These are phyloP conservation scores for Gossypium australe DNA, from an alignment of 345 rosid species.

Conservation along the genomic window DNA sequence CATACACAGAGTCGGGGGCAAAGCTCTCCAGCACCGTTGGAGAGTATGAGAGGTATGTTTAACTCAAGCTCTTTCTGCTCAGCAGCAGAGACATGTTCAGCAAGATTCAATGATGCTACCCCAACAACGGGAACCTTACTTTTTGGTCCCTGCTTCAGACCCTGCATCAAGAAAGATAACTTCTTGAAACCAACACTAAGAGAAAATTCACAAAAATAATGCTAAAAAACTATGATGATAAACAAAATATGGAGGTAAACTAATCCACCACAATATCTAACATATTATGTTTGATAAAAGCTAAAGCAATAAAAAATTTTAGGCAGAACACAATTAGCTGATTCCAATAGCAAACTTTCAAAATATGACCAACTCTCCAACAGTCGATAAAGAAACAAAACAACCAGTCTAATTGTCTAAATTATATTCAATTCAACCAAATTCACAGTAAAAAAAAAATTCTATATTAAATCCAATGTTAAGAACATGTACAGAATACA, in stretches of 20 bases:
- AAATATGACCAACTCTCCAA: not conserved
- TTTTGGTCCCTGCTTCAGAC: conserved; percentile 48
- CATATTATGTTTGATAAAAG: not conserved
- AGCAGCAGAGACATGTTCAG: conserved; percentile 51
- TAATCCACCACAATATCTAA: not conserved
- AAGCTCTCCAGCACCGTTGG: conserved; percentile 34
- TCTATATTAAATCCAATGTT: not conserved
- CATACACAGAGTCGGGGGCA: conserved; percentile 60
- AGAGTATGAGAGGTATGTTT: conserved; percentile 41
- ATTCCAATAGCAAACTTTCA: not conserved
- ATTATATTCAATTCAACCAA: not conserved
- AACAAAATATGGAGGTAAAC: not conserved
- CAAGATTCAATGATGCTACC: conserved; percentile 51
- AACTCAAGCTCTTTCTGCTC: conserved; percentile 51
- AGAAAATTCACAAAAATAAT: not conserved
- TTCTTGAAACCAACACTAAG: not conserved
- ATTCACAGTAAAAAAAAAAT: conserved; percentile 1
- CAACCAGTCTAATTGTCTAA: not conserved
- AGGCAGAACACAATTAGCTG: not conserved
- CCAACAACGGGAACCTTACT: conserved; percentile 46
- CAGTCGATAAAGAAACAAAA: conserved; percentile 14
- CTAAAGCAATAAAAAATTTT: not conserved
- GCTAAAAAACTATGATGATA: not conserved
- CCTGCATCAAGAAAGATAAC: conserved; percentile 36
- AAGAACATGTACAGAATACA: not conserved